Base-by-base conservation (phyloP, 371 early-diverging fungal species). In the Rhizomucor miehei region DNA sequence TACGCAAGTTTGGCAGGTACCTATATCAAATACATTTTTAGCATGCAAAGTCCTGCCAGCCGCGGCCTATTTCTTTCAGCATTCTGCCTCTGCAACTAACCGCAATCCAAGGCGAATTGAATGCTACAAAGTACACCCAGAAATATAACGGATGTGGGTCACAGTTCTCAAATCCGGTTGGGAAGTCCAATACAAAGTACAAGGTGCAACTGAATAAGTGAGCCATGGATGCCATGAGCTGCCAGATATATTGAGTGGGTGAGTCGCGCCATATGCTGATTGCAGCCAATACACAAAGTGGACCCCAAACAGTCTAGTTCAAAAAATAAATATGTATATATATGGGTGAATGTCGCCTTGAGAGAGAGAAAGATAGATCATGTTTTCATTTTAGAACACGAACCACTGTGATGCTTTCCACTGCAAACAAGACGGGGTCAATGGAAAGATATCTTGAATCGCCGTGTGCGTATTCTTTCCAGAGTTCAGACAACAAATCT, bases 331-430 rank as follows among this genome's bases (percentile, higher is more conserved):
- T n/a, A n/a, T n/a, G n/a, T n/a, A 17, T 17, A 51, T 34, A 46
- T 17, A 36, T 25, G 55, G 29, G 29, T 29, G 8, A 29, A 29
- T 29, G 29, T 29, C 29, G 29, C 29, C 5, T 38, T 38, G 38
- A 38, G 14, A 38, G 38, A 38, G 14, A 10, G 38, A 14, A 6
- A 41, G n/a, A 34, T 16, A 38, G 8, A 13, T 39, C n/a, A 17
- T 11, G 11, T 21, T 13, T 20, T 48, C 11, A 17, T 16, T 12
- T 43, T 51, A 44, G n/a, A 45, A 23, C 16, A 68, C 77, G 73
- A 77, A 92, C 89, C 19, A 89, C 89, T 16, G 97, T 95, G 49
- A 95, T 85, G n/a, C 75, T 71, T 73, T 96, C 97, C 79, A 95
- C 85, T 47, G 85, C 74, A 29, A 89, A 60, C 6, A 94, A 85